These are phyloP conservation scores for Lentinula edodes DNA, from an alignment of 768 basidiomycete genomes.

Conservation along the genomic window DNA sequence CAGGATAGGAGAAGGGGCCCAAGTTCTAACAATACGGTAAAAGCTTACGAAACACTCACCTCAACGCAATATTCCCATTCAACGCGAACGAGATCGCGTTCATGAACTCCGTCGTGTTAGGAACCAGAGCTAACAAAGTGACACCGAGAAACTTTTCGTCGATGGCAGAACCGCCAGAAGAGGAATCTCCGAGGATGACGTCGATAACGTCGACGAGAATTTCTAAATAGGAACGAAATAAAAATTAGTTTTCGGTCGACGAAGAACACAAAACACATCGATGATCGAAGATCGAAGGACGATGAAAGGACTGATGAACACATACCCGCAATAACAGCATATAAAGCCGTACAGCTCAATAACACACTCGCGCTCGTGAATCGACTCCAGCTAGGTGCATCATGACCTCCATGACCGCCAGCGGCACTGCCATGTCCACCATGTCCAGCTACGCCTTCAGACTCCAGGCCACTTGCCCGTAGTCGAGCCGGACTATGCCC, in stretches of 20 bases:
- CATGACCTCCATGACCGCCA: conserved; percentile 74
- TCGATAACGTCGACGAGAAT: conserved; percentile 94
- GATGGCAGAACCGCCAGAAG: conserved; percentile 36
- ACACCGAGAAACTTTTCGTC: conserved; percentile 98
- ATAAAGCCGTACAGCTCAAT: conserved; percentile 84
- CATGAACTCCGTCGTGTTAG: conserved; percentile 99
- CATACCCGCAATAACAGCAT: conserved; percentile 93
- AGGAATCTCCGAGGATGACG: conserved; percentile 78
- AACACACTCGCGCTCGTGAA: conserved; percentile 85
- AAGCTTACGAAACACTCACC: conserved; percentile 42
- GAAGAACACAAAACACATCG: no score
- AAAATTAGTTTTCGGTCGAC: not conserved
- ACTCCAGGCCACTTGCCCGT: conserved; percentile 30
- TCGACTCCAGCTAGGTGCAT: conserved; percentile 95
- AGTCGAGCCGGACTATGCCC: conserved; percentile 40
- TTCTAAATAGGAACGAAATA: conserved; percentile 43
- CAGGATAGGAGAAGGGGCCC: not conserved
- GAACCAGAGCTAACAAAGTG: conserved; percentile 94
- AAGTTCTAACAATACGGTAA: not conserved
- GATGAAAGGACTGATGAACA: conserved; percentile 5
- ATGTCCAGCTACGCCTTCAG: not conserved
- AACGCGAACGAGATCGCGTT: conserved; percentile 98
- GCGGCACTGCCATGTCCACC: conserved; percentile 29
- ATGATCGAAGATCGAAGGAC: not conserved
- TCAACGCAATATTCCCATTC: conserved; percentile 93